Evolutionary conservation across 73 alveolate species (phyloP).

Genomic region (Diophrys appendiculata): DNA sequence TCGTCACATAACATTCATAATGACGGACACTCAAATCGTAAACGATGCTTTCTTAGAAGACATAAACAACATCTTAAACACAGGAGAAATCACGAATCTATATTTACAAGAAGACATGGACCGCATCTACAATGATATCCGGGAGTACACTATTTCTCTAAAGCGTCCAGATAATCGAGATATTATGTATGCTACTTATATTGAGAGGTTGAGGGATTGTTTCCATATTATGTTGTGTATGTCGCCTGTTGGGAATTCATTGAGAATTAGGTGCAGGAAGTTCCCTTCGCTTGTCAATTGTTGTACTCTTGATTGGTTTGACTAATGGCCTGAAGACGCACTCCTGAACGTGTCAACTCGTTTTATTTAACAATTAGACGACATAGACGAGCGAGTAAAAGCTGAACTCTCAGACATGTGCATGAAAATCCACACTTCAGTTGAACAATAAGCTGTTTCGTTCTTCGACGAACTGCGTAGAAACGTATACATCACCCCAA

Average conservation of each 20-base stretch:
- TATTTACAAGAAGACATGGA: conserved; percentile 92
- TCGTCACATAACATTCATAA: conserved; percentile 58
- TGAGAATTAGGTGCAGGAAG: conserved; percentile 90
- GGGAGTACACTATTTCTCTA: conserved; percentile 53
- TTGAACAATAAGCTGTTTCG: conserved; percentile 76
- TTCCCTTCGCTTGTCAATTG: conserved; percentile 95
- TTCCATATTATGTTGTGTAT: conserved; percentile 92
- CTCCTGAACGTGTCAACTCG: conserved; percentile 72
- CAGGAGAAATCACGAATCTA: conserved; percentile 96
- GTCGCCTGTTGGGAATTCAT: conserved; percentile 94
- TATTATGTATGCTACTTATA: conserved; percentile 52
- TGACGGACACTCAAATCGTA: conserved; percentile 76
- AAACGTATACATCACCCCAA: conserved; percentile 71
- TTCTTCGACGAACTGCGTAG: conserved; percentile 94
- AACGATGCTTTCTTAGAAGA: conserved; percentile 84
- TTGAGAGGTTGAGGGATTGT: conserved; percentile 87
- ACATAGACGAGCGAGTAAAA: conserved; percentile 68
- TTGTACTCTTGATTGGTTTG: conserved; percentile 95
- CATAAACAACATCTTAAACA: conserved; percentile 75
- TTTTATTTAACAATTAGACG: conserved; percentile 46
- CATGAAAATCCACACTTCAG: conserved; percentile 77
- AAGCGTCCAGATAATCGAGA: conserved; percentile 48
- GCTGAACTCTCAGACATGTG: conserved; percentile 70
- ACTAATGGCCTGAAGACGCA: conserved; percentile 96
- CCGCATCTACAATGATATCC: conserved; percentile 74